Evolutionary conservation across 2,329 filamentous ascomycete genomes (phyloP), one percentile per base, ranked within the genome.

Genomic region (Cladosporium sp.): DNA sequence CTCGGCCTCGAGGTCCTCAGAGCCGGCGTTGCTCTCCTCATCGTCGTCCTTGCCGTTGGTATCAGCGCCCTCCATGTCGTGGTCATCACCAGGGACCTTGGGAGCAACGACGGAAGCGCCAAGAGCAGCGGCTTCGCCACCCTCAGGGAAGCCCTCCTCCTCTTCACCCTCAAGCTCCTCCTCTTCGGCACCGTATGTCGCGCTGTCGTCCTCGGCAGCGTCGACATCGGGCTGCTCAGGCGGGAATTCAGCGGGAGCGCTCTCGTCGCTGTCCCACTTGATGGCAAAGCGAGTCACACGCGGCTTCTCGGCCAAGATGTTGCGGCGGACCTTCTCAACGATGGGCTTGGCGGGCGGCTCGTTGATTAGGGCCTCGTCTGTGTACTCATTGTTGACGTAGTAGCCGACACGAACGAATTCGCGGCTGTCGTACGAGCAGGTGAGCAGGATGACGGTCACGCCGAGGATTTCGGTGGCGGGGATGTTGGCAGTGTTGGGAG

Each of bases 371-470:
- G 96, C 92, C 74, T 96, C 92, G 28, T 91, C 91, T 72, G 96
- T 92, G 79, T 99, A 99, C 79, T 99, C 96, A 75, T 99, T 99
- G 85, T 98, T 99, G 75, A 99, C 95, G 73, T 99, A 99, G 86
- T 99, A 99, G 68, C 95, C 95, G 49, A 99, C 94, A 70, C 95
- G 93, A 46, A 99, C 93, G 74, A 99, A 99, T 79, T 99, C 95
- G 75, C 95, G 89, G 63, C 91, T 91, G 75, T 99, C 95, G 81
- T 99, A 99, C 78, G 92, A 91, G 81, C 95, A 98, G 65, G 93
- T 97, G 70, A 99, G 86, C 64, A 99, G 89, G 73, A 99, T 93
- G 74, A 99, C 95, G 4, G 95, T 99, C 59, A 99, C 96, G 67
- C 95, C 95, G 54, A 99, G 87, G 73, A 99, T 93, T 81, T 99